Conservation (phyloP, 2,329 filamentous ascomycete species). For the Calycina marina region DNA sequence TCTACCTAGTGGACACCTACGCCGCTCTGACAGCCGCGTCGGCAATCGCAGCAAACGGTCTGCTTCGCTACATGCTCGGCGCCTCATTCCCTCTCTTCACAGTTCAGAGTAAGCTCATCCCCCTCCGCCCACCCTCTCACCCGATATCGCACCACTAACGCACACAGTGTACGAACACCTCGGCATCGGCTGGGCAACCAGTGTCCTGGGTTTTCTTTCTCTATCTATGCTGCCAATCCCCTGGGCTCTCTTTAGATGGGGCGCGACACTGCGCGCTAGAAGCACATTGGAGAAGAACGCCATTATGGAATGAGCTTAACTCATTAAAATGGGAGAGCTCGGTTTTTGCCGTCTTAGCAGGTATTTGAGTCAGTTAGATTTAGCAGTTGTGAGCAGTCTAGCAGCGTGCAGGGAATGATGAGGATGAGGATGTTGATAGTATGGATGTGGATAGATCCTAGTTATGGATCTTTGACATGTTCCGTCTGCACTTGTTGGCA, state of each 20-base stretch:
- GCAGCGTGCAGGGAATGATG: too few species aligned
- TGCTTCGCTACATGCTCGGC: conserved; percentile 3
- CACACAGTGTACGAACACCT: conserved; percentile 21
- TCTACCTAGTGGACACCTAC: conserved; percentile 3
- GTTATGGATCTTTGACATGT: too few species aligned
- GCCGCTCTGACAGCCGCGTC: conserved; percentile 1
- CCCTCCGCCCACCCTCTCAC: not conserved
- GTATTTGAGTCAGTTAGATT: too few species aligned
- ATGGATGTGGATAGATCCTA: too few species aligned
- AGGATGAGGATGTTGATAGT: too few species aligned
- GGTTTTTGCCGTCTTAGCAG: too few species aligned
- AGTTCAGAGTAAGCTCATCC: conserved; percentile 26
- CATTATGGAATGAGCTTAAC: too few species aligned
- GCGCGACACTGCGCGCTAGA: conserved; percentile 8
- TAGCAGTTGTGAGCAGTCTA: too few species aligned
- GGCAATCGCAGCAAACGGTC: conserved; percentile 4
- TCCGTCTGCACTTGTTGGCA: too few species aligned
- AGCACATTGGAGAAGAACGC: conserved; percentile 1
- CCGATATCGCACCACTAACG: not conserved
- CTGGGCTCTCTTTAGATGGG: conserved; percentile 26
- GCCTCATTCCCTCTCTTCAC: conserved; percentile 5
- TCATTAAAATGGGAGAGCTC: too few species aligned
- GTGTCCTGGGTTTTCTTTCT: conserved; percentile 26
- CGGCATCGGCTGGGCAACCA: conserved; percentile 25
- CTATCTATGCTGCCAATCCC: conserved; percentile 26